These are phyloP conservation scores for Kickxella alabastrina DNA, from an alignment of 192 early-diverging fungal species.

Conservation along the genomic window DNA sequence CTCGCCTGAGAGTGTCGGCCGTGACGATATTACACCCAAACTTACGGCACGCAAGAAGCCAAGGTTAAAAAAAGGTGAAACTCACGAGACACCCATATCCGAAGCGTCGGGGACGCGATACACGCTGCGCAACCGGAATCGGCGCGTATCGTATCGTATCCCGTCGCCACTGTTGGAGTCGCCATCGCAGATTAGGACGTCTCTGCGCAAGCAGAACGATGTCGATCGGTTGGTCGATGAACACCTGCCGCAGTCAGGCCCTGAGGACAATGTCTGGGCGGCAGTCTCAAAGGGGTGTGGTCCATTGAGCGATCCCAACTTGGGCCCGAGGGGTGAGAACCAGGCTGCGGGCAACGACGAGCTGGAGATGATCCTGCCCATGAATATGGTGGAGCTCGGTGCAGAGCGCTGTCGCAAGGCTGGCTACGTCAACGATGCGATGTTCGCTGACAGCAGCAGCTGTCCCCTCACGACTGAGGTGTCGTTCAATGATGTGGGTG, in stretches of 20 bases:
- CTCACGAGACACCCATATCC: no score
- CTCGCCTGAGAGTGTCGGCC: no score
- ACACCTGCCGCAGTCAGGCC: no score
- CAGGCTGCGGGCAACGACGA: slow-evolving; percentile 9
- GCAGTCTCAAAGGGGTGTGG: no score
- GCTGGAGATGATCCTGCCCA: slow-evolving; percentile 15
- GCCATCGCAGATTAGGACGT: background rate
- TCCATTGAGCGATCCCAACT: no score
- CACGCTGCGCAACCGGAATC: slow-evolving; percentile 9
- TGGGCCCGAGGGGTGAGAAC: background rate
- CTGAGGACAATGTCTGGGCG: no score
- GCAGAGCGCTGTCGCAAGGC: slow-evolving; percentile 17
- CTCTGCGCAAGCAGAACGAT: no score
- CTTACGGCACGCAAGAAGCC: no score
- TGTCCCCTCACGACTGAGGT: background rate
- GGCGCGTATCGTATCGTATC: slow-evolving; percentile 6
- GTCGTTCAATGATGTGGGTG: slow-evolving; percentile 49
- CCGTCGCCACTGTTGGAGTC: background rate
- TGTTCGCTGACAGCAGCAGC: background rate
- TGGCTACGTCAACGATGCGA: slow-evolving; percentile 3
- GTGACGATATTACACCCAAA: no score
- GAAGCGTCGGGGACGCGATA: no score
- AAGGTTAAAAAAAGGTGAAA: no score
- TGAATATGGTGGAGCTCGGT: slow-evolving; percentile 19
- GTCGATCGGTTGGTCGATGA: no score